These are phyloP conservation scores for Suillus ampliporus DNA, from an alignment of 768 basidiomycete species.

Conservation along the genomic window DNA sequence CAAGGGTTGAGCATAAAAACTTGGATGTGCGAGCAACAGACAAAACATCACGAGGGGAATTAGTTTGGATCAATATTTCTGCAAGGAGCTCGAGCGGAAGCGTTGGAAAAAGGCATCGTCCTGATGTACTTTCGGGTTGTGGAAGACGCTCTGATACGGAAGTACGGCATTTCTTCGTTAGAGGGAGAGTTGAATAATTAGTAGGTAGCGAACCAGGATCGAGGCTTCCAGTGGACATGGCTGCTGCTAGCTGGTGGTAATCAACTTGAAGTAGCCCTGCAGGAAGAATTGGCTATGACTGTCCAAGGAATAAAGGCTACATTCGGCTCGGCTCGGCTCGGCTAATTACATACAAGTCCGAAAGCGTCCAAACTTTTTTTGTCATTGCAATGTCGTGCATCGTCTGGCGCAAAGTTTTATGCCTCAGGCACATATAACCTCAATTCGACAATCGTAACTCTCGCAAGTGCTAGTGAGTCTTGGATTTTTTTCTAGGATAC, in stretches of 20 bases:
- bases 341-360: background rate
- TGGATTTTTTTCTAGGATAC: too few relatives aligned
- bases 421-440: too few relatives aligned
- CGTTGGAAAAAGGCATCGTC: conserved; percentile 16
- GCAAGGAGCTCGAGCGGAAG: conserved; percentile 70
- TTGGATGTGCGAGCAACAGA: conserved; percentile 64
- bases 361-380: background rate
- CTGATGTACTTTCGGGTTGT: background rate
- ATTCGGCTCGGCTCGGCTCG: background rate
- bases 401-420: too few relatives aligned
- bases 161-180: background rate
- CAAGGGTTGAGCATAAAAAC: conserved; percentile 54
- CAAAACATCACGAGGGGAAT: conserved; percentile 61
- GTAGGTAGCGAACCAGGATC: background rate
- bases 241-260: background rate
- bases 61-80: conserved; percentile 59
- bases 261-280: background rate
- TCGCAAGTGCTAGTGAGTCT: too few relatives aligned
- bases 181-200: background rate
- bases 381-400: too few relatives aligned
- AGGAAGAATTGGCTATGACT: background rate
- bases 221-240: background rate
- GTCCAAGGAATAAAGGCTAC: background rate
- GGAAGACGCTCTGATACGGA: background rate
- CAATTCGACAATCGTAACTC: too few relatives aligned